Percentiles rank a stretch among this genome's conserved stretches.
Evolutionary conservation across 1,284 basidiomycete species (phyloP).

Genomic region (Malassezia sp.): DNA sequence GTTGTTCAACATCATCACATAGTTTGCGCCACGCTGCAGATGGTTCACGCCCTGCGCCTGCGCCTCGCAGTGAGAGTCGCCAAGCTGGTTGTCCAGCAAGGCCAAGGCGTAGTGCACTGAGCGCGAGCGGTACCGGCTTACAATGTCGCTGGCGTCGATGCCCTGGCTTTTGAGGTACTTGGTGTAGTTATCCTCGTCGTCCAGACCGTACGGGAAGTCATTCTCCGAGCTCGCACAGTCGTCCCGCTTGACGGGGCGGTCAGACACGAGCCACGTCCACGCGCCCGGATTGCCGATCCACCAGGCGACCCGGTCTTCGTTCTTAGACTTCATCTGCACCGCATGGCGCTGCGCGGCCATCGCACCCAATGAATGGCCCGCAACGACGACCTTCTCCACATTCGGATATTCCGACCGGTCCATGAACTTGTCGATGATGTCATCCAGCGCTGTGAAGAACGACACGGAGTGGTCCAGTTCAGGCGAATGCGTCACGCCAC

Average conservation of each 20-base stretch:
- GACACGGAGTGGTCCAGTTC: conserved; percentile 3
- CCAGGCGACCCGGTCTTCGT: conserved; percentile 24
- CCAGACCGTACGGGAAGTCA: conserved; percentile 2
- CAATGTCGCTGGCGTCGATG: conserved; percentile 12
- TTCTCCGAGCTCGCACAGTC: not conserved
- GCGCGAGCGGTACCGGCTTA: conserved; percentile 21
- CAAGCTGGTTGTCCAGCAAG: conserved; percentile 36
- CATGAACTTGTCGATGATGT: conserved; percentile 26
- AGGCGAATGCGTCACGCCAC: conserved; percentile 22
- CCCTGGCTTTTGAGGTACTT: conserved; percentile 13
- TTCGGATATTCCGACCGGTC: conserved; percentile 32
- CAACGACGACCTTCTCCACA: conserved; percentile 29
- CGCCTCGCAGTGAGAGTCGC: conserved; percentile 36
- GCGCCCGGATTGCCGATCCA: conserved; percentile 34
- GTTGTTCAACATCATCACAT: not conserved
- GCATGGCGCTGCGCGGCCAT: conserved; percentile 35
- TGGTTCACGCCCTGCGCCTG: conserved; percentile 34
- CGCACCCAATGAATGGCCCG: conserved; percentile 37
- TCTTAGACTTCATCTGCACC: conserved; percentile 22
- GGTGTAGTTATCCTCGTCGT: conserved; percentile 6
- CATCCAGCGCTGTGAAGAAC: conserved; percentile 31
- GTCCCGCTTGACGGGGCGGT: conserved; percentile 15
- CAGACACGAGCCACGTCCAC: conserved; percentile 24
- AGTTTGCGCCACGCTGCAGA: conserved; percentile 13
- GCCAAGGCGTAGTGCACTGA: conserved; percentile 34